Conservation (phyloP, 2,329 filamentous ascomycete genomes). For the Decorospora gaudefroyi region DNA sequence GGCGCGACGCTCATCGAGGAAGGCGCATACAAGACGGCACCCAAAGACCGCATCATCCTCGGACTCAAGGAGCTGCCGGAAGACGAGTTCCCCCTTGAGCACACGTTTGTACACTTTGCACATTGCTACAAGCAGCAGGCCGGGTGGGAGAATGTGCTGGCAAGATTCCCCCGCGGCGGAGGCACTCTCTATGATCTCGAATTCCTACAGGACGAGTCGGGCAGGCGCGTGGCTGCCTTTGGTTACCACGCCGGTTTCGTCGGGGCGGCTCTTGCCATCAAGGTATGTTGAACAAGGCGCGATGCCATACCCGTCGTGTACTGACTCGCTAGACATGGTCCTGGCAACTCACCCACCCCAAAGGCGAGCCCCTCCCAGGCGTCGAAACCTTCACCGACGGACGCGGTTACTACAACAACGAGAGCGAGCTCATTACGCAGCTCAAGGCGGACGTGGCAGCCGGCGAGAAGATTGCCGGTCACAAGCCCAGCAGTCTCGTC, state of each 20-base stretch:
- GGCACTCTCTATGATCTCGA: conserved; percentile 84
- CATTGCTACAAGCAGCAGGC: conserved; percentile 52
- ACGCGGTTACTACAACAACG: conserved; percentile 69
- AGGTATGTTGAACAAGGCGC: conserved; percentile 25
- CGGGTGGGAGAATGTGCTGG: conserved; percentile 75
- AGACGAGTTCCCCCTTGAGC: conserved; percentile 45
- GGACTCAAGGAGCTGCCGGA: conserved; percentile 51
- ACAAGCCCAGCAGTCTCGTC: conserved; percentile 74
- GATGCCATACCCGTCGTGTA: background rate
- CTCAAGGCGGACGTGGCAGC: conserved; percentile 72
- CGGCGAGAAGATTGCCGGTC: conserved; percentile 69
- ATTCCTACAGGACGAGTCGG: conserved; percentile 75
- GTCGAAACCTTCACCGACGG: conserved; percentile 59
- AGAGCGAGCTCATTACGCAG: conserved; percentile 71
- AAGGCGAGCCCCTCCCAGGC: conserved; percentile 66
- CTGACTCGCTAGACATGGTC: conserved; percentile 69
- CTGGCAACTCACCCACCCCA: conserved; percentile 74
- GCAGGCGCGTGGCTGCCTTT: conserved; percentile 73
- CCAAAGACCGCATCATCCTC: conserved; percentile 49
- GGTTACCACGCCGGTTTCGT: conserved; percentile 57
- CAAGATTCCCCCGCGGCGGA: conserved; percentile 74
- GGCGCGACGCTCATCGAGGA: conserved; percentile 48
- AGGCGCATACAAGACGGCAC: conserved; percentile 46
- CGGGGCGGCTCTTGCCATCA: conserved; percentile 54
- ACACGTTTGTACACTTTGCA: conserved; percentile 50